Base-by-base conservation (phyloP, 1,139 yeast species). In the Kluyveromyces marxianus region DNA sequence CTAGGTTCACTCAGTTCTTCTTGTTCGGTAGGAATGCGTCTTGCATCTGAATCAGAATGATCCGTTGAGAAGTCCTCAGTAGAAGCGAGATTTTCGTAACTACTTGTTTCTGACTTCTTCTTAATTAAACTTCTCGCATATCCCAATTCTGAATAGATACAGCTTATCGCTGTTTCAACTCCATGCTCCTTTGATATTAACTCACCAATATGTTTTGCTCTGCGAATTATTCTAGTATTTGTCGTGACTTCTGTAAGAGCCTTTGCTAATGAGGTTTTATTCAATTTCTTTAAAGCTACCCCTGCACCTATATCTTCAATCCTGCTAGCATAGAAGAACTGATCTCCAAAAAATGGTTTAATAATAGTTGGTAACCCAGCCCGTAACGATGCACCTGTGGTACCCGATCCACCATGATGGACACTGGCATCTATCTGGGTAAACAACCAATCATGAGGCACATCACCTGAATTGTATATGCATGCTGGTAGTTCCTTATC, bases 331-430 rank as follows among this genome's bases (percentile, higher is more conserved):
- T 86, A 90, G 62, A 90, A 90, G 63, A 86, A 89, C 64, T 90
- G 98, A 64, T 90, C 98, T 0, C 97, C 98, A 65, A 90, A 90
- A 59, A 92, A 90, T 2, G 98, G 97, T 62, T 90, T 90, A 54
- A 90, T 81, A 36, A 90, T 76, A 0, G 96, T 87, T 0, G 97
- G 97, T 31, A 85, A 62, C 0, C 97, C 98, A 7, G 88, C 85
- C 50, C 92, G 69, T 47, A 90, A 63, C 2, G 94, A 76, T 0
- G 97, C 96, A 7, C 98, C 98, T 0, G 97, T 89, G 0, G 97
- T 88, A 1, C 98, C 98, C 0, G 96, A 84, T 0, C 98, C 98
- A 35, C 98, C 98, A 64, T 90, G 98, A 59, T 90, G 98, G 3
- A 90, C 96, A 0, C 95, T 96, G 0, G 92, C 97, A 66, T 90